Conservation (phyloP, 306 rosid genomes). For the Astragalus glycyphyllos region DNA sequence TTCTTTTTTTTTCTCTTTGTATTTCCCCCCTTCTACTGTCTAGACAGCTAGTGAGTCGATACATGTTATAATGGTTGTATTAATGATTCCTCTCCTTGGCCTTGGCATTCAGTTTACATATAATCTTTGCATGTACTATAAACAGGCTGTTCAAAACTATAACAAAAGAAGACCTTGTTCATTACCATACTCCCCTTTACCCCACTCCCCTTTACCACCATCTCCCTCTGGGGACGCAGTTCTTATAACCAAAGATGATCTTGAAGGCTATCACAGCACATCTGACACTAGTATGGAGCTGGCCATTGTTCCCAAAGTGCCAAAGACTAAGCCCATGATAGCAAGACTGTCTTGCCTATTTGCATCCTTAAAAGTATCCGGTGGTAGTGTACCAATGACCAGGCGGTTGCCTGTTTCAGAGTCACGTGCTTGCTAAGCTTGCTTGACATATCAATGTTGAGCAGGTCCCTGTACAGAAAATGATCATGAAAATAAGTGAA, state of each 20-base stretch:
- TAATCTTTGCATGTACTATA: conserved; percentile 23
- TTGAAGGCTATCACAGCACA: conserved; percentile 82
- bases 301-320: conserved; percentile 59
- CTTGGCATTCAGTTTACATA: conserved; percentile 28
- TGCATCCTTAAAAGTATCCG: conserved; percentile 75
- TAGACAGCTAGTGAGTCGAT: conserved; percentile 1
- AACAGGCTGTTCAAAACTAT: conserved; percentile 90
- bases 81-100: conserved; percentile 25
- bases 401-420: conserved; percentile 84
- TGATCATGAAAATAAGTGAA: conserved; percentile 50
- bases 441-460: conserved; percentile 28
- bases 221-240: conserved; percentile 91
- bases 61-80: background rate
- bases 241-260: conserved; percentile 88
- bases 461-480: conserved; percentile 55
- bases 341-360: conserved; percentile 85
- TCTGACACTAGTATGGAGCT: conserved; percentile 61
- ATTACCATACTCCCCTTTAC: conserved; percentile 52
- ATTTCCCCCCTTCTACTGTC: background rate
- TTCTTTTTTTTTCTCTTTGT: background rate
- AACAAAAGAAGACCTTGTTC: conserved; percentile 51
- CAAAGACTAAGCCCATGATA: conserved; percentile 75
- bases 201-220: conserved; percentile 56
- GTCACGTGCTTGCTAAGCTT: conserved; percentile 85
- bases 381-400: conserved; percentile 54